phyloP scores from a whole-genome alignment of 257 asterid genomes.

The Capsicum baccatum region DNA sequence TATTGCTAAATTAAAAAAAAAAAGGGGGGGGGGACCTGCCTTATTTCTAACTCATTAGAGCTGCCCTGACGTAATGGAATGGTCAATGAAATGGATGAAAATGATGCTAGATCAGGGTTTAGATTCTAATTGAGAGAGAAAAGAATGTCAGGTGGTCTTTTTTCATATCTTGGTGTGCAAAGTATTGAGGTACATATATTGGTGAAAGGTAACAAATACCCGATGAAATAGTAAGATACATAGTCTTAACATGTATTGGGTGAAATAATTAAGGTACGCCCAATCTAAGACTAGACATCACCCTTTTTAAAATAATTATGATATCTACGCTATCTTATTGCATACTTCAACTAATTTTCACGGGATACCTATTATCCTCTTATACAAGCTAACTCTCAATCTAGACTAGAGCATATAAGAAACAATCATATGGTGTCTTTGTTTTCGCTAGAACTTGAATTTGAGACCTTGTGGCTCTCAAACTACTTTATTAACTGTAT shows the following conservation, averaged over 20 bases:
- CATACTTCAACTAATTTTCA: background rate
- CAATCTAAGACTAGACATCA: background rate
- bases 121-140: too few species aligned
- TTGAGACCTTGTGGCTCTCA: background rate
- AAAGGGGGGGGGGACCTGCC: too few species aligned
- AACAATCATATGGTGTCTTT: background rate
- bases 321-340: background rate
- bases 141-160: background rate
- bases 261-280: background rate
- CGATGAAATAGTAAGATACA: background rate
- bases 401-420: background rate
- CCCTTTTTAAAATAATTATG: background rate
- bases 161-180: background rate
- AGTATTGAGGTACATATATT: background rate
- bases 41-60: too few species aligned
- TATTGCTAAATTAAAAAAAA: too few species aligned
- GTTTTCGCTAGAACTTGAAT: rapidly evolving
- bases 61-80: too few species aligned
- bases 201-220: background rate
- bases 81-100: background rate
- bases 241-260: too few species aligned
- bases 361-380: background rate
- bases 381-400: background rate
- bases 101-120: background rate
- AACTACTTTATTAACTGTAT: background rate